Conservation (phyloP, 2,329 filamentous ascomycete species). For the Fusarium duplospermum region DNA sequence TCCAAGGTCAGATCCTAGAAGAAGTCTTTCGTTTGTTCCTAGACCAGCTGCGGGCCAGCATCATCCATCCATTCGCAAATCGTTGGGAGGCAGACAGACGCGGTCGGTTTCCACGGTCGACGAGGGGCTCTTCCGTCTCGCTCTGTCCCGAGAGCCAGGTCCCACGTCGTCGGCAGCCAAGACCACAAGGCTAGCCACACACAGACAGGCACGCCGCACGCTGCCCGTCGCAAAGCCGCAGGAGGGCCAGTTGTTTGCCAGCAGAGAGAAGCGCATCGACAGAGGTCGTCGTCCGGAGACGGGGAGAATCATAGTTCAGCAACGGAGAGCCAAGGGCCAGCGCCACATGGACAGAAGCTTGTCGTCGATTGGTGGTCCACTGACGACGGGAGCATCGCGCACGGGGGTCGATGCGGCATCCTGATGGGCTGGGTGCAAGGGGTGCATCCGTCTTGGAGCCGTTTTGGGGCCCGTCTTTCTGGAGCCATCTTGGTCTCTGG, state of each 20-base stretch:
- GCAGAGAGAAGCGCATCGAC: conserved; percentile 13
- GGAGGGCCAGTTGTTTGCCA: conserved; percentile 20
- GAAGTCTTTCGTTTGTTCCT: conserved; percentile 24
- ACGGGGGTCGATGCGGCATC: conserved; percentile 45
- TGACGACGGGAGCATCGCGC: conserved; percentile 44
- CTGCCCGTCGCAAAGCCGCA: conserved; percentile 24
- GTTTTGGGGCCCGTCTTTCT: conserved; percentile 15
- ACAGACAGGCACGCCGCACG: conserved; percentile 35
- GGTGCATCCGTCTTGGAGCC: conserved; percentile 8
- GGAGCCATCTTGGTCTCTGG: conserved; percentile 15
- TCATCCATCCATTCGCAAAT: conserved; percentile 23
- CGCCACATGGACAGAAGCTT: conserved; percentile 45
- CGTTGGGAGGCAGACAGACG: conserved; percentile 13
- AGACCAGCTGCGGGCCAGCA: conserved; percentile 29
- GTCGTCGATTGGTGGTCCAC: conserved; percentile 47
- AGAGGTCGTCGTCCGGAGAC: conserved; percentile 7
- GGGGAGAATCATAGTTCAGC: conserved; percentile 25
- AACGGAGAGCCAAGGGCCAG: conserved; percentile 39
- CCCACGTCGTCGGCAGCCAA: conserved; percentile 24
- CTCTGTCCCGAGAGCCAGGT: conserved; percentile 9
- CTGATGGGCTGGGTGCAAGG: conserved; percentile 46
- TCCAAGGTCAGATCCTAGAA: conserved; percentile 13
- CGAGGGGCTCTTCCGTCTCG: conserved; percentile 27
- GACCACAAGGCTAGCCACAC: conserved; percentile 29
- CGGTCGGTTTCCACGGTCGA: conserved; percentile 29